Evolutionary conservation across 306 rosid genomes (phyloP).

Genomic region (Cucumis hystrix): DNA sequence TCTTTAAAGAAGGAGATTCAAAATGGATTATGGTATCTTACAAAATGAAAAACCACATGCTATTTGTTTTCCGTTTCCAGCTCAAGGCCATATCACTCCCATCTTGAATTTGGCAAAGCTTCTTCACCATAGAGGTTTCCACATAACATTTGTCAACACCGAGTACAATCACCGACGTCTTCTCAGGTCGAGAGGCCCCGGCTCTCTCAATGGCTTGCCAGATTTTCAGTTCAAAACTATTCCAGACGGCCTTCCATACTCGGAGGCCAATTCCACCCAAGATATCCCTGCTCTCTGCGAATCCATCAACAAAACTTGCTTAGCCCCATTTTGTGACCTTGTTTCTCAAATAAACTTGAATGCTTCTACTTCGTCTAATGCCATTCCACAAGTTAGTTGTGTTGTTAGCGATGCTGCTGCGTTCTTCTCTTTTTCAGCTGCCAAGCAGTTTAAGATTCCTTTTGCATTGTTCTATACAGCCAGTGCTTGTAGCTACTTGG

Average conservation of each 20-base stretch:
- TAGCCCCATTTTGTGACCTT: constrained; percentile 28
- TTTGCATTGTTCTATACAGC: constrained; percentile 36
- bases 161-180: background rate
- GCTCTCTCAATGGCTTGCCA: background rate
- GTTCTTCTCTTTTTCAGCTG: constrained; percentile 38
- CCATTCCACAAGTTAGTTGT: constrained; percentile 30
- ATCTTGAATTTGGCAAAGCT: background rate
- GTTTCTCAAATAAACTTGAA: constrained; percentile 15
- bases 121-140: background rate
- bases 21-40: background rate
- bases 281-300: constrained; percentile 21
- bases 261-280: constrained; percentile 31
- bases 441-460: constrained; percentile 29
- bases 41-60: background rate
- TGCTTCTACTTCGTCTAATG: background rate
- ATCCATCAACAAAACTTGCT: constrained; percentile 18
- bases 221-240: background rate
- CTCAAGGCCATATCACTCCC: background rate
- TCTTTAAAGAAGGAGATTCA: background rate
- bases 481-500: constrained; percentile 41
- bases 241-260: constrained; percentile 39
- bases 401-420: constrained; percentile 29
- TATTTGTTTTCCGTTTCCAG: background rate
- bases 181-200: background rate
- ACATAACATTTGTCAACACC: background rate